Conservation (phyloP, 768 basidiomycete species). For the Rhodotorula taiwanensis region DNA sequence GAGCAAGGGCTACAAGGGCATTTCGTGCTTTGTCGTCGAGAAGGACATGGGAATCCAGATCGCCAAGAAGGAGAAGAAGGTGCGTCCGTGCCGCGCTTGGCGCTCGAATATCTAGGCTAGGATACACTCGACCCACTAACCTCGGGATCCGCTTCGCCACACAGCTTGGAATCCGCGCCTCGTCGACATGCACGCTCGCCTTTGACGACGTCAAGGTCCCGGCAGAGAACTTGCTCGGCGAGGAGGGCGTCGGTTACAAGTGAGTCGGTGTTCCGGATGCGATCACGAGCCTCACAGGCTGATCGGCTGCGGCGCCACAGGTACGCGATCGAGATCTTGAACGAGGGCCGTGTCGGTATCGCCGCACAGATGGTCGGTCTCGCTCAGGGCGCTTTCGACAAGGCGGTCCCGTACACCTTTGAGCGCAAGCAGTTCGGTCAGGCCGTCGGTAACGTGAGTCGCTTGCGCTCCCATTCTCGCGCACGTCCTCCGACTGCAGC, state of each 20-base stretch:
- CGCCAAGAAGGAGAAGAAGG: slow-evolving; percentile 96
- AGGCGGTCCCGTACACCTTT: slow-evolving; percentile 90
- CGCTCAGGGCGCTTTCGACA: slow-evolving; percentile 93
- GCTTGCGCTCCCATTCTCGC: no score
- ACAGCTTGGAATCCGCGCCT: slow-evolving; percentile 81
- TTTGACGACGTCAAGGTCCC: slow-evolving; percentile 87
- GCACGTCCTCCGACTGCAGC: no score
- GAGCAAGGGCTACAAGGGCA: slow-evolving; percentile 95
- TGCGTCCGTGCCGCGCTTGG: slow-evolving; percentile 12
- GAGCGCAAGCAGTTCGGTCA: slow-evolving; percentile 91
- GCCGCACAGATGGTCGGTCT: slow-evolving; percentile 98
- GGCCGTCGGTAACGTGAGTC: slow-evolving; percentile 62
- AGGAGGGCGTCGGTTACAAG: slow-evolving; percentile 58
- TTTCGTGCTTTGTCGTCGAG: slow-evolving; percentile 92
- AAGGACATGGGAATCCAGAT: slow-evolving; percentile 96
- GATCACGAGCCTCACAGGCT: no score
- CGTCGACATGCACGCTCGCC: slow-evolving; percentile 86
- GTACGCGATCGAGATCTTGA: slow-evolving; percentile 93
- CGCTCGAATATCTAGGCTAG: no score
- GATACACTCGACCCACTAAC: no score
- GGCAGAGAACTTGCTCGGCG: slow-evolving; percentile 83
- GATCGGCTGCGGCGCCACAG: no score
- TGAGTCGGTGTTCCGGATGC: no score
- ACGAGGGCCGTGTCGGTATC: slow-evolving; percentile 94
- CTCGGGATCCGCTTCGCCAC: no score